Evolutionary conservation across 805 yeast genomes (phyloP).

Genomic region (Cyberlindnera maclurae): DNA sequence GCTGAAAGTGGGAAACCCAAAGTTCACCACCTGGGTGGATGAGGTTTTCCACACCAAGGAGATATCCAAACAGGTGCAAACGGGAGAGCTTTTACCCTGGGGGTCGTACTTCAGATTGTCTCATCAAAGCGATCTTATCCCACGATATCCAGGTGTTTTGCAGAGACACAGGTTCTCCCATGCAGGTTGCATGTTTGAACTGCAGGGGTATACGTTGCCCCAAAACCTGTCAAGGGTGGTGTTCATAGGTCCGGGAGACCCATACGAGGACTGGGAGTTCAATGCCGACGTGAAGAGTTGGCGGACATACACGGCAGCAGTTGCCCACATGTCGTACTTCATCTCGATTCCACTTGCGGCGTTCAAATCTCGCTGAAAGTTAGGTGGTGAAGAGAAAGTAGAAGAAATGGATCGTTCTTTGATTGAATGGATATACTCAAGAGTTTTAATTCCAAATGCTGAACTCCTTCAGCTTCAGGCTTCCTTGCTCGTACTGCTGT

Average conservation of each 20-base stretch:
- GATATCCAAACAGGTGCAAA: constrained; percentile 20
- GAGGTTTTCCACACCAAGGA: constrained; percentile 33
- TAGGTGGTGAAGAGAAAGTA: too few species aligned
- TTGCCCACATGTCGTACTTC: too few species aligned
- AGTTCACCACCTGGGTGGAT: constrained; percentile 47
- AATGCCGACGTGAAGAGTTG: neutral
- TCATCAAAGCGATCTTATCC: constrained; percentile 53
- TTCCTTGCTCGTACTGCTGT: constrained; percentile 3
- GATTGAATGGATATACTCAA: too few species aligned
- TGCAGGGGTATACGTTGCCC: constrained; percentile 30
- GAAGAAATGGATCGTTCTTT: too few species aligned
- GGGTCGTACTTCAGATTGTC: constrained; percentile 41
- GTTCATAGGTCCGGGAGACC: constrained; percentile 2
- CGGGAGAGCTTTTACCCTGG: constrained; percentile 24
- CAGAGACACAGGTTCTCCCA: constrained; percentile 20
- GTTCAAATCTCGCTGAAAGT: too few species aligned
- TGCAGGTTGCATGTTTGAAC: constrained; percentile 26
- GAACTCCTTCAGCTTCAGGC: constrained; percentile 8
- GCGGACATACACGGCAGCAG: neutral
- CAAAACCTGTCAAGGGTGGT: constrained; percentile 19
- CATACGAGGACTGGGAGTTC: neutral
- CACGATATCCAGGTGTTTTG: constrained; percentile 46
- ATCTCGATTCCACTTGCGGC: too few species aligned
- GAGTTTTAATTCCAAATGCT: constrained; percentile 1
- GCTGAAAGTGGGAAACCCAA: constrained; percentile 55